A percentile compares a stretch with the other conserved stretches of the same genome.
Conservation (phyloP, 2,329 filamentous ascomycete genomes). For the Colletotrichum simmondsii region DNA sequence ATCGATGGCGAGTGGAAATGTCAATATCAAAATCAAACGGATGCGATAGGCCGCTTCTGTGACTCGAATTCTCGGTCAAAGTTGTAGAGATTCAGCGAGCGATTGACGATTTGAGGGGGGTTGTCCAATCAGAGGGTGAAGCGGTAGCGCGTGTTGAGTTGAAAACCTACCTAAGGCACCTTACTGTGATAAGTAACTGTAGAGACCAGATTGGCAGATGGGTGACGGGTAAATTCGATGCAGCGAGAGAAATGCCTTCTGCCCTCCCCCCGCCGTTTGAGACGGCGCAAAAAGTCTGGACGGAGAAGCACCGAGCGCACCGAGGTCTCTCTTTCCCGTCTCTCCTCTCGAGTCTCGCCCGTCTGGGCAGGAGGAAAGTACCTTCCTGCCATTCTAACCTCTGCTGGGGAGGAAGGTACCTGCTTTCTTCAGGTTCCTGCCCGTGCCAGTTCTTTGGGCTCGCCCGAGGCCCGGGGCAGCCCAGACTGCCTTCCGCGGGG, state of each 20-base stretch:
- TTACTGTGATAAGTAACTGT: background rate
- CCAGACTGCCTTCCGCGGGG: slow-evolving; percentile 44
- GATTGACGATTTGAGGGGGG: background rate
- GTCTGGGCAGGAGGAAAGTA: background rate
- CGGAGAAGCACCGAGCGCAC: slow-evolving; percentile 27
- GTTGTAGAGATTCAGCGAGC: slow-evolving; percentile 25
- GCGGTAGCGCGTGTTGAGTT: background rate
- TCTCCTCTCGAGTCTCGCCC: no score
- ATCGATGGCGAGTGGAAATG: background rate
- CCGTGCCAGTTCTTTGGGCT: slow-evolving; percentile 35
- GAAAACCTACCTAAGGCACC: background rate
- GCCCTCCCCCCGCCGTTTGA: background rate
- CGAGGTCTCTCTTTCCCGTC: background rate
- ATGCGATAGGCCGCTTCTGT: slow-evolving; percentile 10
- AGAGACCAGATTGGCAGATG: no score
- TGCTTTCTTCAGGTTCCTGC: background rate
- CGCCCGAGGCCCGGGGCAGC: slow-evolving; percentile 37
- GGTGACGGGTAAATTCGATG: background rate
- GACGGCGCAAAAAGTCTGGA: background rate
- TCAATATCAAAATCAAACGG: slow-evolving; percentile 8
- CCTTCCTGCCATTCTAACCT: background rate
- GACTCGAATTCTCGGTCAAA: slow-evolving; percentile 14
- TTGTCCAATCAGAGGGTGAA: background rate
- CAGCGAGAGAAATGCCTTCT: background rate
- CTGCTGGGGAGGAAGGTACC: background rate